These are phyloP conservation scores for Stygiomarasmius scandens DNA, from an alignment of 1,284 basidiomycete genomes.

Conservation along the genomic window DNA sequence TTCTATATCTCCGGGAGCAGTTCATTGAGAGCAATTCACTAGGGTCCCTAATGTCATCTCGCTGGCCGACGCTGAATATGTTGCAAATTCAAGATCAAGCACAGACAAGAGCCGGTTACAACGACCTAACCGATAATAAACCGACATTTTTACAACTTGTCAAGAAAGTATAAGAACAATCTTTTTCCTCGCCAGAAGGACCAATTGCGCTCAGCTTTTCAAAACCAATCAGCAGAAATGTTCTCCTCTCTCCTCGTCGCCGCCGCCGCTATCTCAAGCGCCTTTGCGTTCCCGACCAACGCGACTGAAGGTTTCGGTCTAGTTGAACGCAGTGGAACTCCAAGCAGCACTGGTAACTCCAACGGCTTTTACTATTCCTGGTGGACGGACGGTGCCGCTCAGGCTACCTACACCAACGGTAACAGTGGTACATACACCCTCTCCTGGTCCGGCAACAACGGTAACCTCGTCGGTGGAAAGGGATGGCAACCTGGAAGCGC, in stretches of 20 bases:
- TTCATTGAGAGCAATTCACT: too few relatives aligned
- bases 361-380: conserved; percentile 23
- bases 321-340: conserved; percentile 15
- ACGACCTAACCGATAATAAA: neutral
- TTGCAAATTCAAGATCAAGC: too few relatives aligned
- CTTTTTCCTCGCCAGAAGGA: neutral
- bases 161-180: neutral
- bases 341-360: conserved; percentile 20
- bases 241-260: conserved; percentile 7
- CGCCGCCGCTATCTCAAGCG: conserved; percentile 1
- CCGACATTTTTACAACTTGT: neutral
- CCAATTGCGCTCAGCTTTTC: neutral
- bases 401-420: conserved; percentile 31
- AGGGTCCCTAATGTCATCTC: too few relatives aligned
- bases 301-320: conserved; percentile 2
- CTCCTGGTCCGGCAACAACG: conserved; percentile 28
- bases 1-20: too few relatives aligned
- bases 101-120: too few relatives aligned
- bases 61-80: too few relatives aligned
- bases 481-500: conserved; percentile 34
- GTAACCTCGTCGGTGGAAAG: conserved; percentile 35
- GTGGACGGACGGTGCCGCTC: conserved; percentile 26
- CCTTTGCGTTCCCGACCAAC: neutral
- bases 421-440: conserved; percentile 25
- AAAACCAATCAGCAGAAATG: neutral